These are phyloP conservation scores for Aechmea fasciata DNA, from an alignment of 176 grass and related monocot species.

Conservation along the genomic window DNA sequence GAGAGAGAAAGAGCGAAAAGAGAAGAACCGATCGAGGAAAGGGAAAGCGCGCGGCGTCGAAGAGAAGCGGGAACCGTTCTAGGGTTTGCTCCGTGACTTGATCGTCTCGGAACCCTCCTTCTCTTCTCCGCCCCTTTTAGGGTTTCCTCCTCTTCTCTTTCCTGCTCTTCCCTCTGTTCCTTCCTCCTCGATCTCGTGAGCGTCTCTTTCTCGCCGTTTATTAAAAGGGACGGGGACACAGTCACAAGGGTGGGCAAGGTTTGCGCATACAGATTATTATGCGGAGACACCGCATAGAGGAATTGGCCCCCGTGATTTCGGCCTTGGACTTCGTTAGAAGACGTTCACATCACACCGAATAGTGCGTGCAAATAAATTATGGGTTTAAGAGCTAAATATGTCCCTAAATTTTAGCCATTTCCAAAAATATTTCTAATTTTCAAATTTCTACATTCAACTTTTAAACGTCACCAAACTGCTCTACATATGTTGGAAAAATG, in stretches of 20 bases:
- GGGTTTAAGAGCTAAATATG: too few relatives aligned
- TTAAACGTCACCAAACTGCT: too few relatives aligned
- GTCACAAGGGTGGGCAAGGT: not conserved
- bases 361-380: too few relatives aligned
- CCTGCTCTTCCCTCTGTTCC: not conserved
- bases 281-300: not conserved
- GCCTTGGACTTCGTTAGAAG: too few relatives aligned
- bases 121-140: slow-evolving; percentile 17
- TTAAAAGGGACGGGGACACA: not conserved
- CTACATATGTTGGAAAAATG: too few relatives aligned
- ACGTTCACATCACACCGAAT: too few relatives aligned
- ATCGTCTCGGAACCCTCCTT: not conserved
- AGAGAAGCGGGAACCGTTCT: not conserved
- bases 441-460: too few relatives aligned
- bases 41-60: not conserved
- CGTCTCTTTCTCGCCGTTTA: not conserved
- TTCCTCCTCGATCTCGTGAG: not conserved
- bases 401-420: too few relatives aligned
- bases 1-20: not conserved
- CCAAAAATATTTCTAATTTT: too few relatives aligned
- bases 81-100: not conserved
- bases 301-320: not conserved
- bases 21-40: not conserved
- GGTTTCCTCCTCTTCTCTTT: slow-evolving; percentile 3
- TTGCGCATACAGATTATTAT: not conserved